Evolutionary conservation across 805 yeast species (phyloP), one percentile per base, ranked within the genome.

Genomic region (Kurtzmaniella cleridarum): DNA sequence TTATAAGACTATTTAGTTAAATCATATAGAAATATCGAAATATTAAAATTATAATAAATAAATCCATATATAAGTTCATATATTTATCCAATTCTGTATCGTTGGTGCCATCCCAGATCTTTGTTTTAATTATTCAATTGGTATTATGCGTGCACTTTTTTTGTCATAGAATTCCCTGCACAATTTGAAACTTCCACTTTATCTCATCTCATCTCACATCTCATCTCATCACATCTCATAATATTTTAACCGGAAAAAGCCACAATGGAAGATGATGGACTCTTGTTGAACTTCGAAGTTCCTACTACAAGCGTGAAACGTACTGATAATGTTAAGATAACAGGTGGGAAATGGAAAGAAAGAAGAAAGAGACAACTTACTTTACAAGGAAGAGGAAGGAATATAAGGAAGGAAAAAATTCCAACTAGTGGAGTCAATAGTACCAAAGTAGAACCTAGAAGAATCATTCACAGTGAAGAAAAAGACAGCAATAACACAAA

Each of bases 321-420:
- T 10, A 46, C 49, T 20, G 37, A 43, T 13, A 16, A 41, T 46
- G 47, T 43, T 30, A 78, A 73, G 52, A 73, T 79, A 2, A 66
- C 75, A 2, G 91, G 91, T 28, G 95, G 95, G 12, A 74, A 73
- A 46, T 87, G 95, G 95, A 81, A 76, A 50, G 95, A 87, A 41
- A 73, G 95, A 45, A 67, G 93, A 49, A 78, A 76, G 54, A 63
- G 76, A 42, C 79, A 77, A 51, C 66, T 74, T 50, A 58, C 71
- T 39, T 54, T 69, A 29, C 66, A 66, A 47, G 82, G 79, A 23
- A 66, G 75, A 48, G 61, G 57, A 5, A 48, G 60, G 37, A 46
- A 39, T 23, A 23, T 34, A 16, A 53, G 46, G 29, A 52, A 51
- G 32, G 38, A 37, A 5, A 51, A 41, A 32, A 27, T 35, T 2